A percentile compares a stretch with the other conserved stretches of the same genome.
phyloP scores from a whole-genome alignment of 106 monocot genomes.

The Dioscorea zingiberensis region DNA sequence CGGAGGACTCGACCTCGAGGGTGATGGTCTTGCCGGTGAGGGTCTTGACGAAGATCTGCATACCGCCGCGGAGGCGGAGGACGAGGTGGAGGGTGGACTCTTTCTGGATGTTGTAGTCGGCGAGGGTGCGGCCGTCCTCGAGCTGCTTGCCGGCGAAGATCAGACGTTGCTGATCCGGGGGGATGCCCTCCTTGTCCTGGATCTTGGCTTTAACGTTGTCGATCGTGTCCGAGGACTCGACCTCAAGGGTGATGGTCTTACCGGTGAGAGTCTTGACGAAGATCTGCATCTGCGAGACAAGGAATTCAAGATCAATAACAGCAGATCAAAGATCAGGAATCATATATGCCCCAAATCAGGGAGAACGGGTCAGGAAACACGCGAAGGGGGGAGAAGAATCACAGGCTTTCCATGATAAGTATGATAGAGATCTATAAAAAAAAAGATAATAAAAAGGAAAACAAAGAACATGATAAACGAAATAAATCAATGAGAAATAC shows the following conservation, averaged over 20 bases:
- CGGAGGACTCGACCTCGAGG: constrained; percentile 43
- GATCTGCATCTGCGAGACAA: too few relatives aligned
- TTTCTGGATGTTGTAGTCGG: constrained; percentile 22
- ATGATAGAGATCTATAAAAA: too few relatives aligned
- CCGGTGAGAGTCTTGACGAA: too few relatives aligned
- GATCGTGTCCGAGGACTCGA: constrained; percentile 44
- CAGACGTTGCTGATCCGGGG: constrained; percentile 46
- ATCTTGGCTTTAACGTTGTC: constrained; percentile 59
- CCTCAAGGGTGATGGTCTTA: constrained; percentile 44
- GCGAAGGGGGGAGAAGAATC: too few relatives aligned
- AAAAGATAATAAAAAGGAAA: too few relatives aligned
- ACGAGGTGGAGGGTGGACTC: constrained; percentile 25
- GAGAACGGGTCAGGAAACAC: too few relatives aligned
- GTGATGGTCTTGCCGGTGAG: constrained; percentile 42
- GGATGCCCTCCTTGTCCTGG: constrained; percentile 55
- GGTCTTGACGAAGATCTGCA: constrained; percentile 1
- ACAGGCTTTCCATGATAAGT: too few relatives aligned
- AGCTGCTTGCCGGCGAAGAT: constrained; percentile 58
- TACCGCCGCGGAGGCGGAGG: neutral
- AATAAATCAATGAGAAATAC: too few relatives aligned
- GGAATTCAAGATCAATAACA: too few relatives aligned
- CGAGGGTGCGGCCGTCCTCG: constrained; percentile 33
- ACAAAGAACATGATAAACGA: too few relatives aligned
- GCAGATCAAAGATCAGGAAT: too few relatives aligned
- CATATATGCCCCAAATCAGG: too few relatives aligned